Evolutionary conservation across 2,329 filamentous ascomycete genomes (phyloP).

Genomic region (Blumeriella jaapii): DNA sequence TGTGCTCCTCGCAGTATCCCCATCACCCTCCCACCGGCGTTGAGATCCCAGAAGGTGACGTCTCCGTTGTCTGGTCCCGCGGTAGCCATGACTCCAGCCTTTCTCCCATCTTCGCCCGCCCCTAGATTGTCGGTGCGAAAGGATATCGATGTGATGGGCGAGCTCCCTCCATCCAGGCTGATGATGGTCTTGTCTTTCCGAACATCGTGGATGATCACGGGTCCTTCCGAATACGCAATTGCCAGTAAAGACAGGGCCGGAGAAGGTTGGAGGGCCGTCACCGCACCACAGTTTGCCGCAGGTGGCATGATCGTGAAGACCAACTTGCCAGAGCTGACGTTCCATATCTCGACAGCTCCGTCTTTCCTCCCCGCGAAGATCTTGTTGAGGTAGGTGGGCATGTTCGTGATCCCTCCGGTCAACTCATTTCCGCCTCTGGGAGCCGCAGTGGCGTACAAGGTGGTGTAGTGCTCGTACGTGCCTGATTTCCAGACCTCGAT

Average conservation of each 20-base stretch:
- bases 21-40: constrained; percentile 74
- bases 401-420: constrained; percentile 68
- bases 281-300: constrained; percentile 57
- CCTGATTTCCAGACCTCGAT: constrained; percentile 84
- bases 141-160: constrained; percentile 67
- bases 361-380: constrained; percentile 80
- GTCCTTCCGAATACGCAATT: constrained; percentile 73
- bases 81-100: constrained; percentile 89
- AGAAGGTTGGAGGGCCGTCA: constrained; percentile 79
- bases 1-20: constrained; percentile 83
- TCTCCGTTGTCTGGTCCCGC: constrained; percentile 70
- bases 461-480: constrained; percentile 83
- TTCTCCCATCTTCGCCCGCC: constrained; percentile 74
- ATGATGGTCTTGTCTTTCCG: constrained; percentile 65
- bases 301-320: constrained; percentile 82
- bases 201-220: constrained; percentile 71
- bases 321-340: constrained; percentile 81
- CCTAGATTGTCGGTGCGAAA: constrained; percentile 86
- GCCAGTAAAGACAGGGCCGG: constrained; percentile 78
- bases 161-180: constrained; percentile 53
- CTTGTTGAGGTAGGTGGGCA: constrained; percentile 96
- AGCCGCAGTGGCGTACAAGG: constrained; percentile 48
- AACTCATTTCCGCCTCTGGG: constrained; percentile 53
- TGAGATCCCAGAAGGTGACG: constrained; percentile 92
- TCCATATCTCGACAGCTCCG: constrained; percentile 94